Percentiles rank a stretch among this genome's conserved stretches.
These are phyloP conservation scores for Podila epicladia DNA, from an alignment of 192 early-diverging fungal genomes.

Conservation along the genomic window DNA sequence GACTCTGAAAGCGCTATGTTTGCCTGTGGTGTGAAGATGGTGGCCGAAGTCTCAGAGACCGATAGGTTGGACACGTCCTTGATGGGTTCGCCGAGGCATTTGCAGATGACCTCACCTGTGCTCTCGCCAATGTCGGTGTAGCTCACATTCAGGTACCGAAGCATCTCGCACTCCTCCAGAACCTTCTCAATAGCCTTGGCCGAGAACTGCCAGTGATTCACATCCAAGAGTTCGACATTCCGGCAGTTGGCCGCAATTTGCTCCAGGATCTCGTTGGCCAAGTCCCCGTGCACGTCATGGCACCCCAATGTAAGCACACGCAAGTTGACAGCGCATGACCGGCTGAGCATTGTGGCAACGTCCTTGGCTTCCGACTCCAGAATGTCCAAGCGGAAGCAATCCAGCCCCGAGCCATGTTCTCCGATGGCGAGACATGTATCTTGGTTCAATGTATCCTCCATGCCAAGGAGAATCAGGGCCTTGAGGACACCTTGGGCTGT, in stretches of 20 bases:
- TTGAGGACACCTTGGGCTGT: constrained; percentile 42
- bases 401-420: constrained; percentile 34
- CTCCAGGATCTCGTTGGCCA: constrained; percentile 42
- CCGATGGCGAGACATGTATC: constrained; percentile 45
- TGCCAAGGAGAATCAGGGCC: constrained; percentile 36
- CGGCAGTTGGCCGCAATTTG: constrained; percentile 42
- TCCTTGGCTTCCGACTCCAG: constrained; percentile 45
- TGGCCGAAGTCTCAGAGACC: background rate
- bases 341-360: constrained; percentile 30
- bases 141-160: constrained; percentile 44
- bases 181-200: constrained; percentile 35
- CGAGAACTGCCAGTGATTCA: constrained; percentile 53
- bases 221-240: constrained; percentile 42
- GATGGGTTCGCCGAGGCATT: constrained; percentile 36
- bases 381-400: constrained; percentile 50
- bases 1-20: too few relatives aligned
- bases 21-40: background rate
- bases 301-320: constrained; percentile 41
- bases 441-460: constrained; percentile 44
- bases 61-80: background rate
- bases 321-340: constrained; percentile 22
- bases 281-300: constrained; percentile 43
- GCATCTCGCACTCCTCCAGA: constrained; percentile 34
- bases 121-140: constrained; percentile 32
- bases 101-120: constrained; percentile 27